These are phyloP conservation scores for Neurospora sublineolata DNA, from an alignment of 495 filamentous ascomycete species.

Conservation along the genomic window DNA sequence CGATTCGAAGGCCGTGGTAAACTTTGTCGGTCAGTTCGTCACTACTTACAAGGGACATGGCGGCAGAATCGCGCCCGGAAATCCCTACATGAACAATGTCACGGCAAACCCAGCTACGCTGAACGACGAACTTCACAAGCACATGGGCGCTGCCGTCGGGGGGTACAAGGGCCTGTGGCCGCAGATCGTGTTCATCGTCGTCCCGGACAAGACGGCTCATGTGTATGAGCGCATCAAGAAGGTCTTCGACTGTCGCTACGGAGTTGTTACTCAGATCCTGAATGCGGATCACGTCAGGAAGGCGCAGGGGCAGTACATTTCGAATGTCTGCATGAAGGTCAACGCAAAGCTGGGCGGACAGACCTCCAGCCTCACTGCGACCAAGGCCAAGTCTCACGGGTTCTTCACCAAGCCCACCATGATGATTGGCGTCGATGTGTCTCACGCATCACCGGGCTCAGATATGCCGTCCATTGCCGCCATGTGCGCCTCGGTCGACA, in stretches of 20 bases:
- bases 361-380: slow-evolving; percentile 32
- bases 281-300: slow-evolving; percentile 50
- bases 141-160: not conserved
- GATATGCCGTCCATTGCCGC: slow-evolving; percentile 67
- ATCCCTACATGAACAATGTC: slow-evolving; percentile 8
- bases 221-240: slow-evolving; percentile 74
- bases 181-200: slow-evolving; percentile 61
- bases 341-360: slow-evolving; percentile 90
- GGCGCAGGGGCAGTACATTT: slow-evolving; percentile 61
- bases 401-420: slow-evolving; percentile 47
- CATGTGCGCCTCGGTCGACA: slow-evolving; percentile 71
- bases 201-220: slow-evolving; percentile 51
- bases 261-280: slow-evolving; percentile 61
- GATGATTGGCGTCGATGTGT: slow-evolving; percentile 83
- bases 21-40: slow-evolving; percentile 50
- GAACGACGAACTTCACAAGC: not conserved
- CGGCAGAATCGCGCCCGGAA: slow-evolving; percentile 39
- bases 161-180: slow-evolving; percentile 14
- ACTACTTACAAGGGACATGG: slow-evolving; percentile 60
- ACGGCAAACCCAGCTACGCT: not conserved
- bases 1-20: slow-evolving; percentile 32
- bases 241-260: slow-evolving; percentile 68
- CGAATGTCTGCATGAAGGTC: slow-evolving; percentile 87
- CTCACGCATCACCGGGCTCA: slow-evolving; percentile 61
- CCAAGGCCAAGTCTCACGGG: slow-evolving; percentile 10